phyloP scores from a whole-genome alignment of 208 protist genomes.

The Leishmania aethiopica region DNA sequence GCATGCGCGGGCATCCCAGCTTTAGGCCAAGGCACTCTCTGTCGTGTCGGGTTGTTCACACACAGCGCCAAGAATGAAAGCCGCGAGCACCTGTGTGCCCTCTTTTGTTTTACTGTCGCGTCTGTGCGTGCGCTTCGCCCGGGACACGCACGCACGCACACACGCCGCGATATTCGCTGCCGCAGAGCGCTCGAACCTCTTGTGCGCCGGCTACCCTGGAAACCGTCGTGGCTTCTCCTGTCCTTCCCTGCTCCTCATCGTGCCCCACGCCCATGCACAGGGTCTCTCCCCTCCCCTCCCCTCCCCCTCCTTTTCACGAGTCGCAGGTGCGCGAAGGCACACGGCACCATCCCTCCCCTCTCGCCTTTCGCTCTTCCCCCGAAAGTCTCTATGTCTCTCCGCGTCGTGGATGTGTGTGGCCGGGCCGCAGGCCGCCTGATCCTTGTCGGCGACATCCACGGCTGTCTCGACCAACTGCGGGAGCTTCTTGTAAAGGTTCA shows the following conservation, averaged over 20 bases:
- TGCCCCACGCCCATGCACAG: neutral
- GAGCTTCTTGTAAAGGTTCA: conserved; percentile 47
- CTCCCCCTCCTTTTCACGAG: neutral
- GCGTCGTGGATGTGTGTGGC: conserved; percentile 26
- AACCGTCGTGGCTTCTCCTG: neutral
- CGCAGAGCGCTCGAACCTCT: neutral
- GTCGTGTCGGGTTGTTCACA: neutral
- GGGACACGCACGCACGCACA: neutral
- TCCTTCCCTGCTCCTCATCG: neutral
- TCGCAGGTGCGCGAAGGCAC: neutral
- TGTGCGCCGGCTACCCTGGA: neutral
- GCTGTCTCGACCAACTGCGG: conserved; percentile 60
- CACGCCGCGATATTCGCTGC: neutral
- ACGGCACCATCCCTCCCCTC: neutral
- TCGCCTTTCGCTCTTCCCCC: neutral
- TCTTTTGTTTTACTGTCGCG: neutral
- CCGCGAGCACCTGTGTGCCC: neutral
- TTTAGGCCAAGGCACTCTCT: neutral
- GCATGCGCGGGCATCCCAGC: neutral
- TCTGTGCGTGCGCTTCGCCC: neutral
- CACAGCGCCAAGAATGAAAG: neutral
- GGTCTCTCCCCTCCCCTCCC: neutral
- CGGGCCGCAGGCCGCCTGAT: conserved; percentile 43
- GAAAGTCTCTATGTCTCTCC: conserved; percentile 17
- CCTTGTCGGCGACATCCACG: conserved; percentile 84